These are phyloP conservation scores for Exophiala xenobiotica DNA, from an alignment of 2,329 filamentous ascomycete species.

Conservation along the genomic window DNA sequence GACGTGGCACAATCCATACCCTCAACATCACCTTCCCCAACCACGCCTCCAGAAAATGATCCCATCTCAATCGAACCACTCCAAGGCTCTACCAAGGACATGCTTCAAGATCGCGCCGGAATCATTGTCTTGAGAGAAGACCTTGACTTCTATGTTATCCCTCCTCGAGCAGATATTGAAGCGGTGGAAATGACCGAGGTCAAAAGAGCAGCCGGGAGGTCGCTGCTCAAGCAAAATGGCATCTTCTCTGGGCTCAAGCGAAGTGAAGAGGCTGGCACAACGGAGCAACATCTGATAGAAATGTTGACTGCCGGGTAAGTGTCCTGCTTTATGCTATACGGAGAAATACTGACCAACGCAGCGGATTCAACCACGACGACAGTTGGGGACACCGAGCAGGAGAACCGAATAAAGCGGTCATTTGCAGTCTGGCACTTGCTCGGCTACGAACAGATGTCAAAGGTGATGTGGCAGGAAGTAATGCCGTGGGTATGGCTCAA, in stretches of 20 bases:
- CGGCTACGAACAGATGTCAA: constrained; percentile 87
- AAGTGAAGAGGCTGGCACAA: constrained; percentile 93
- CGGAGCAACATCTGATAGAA: constrained; percentile 96
- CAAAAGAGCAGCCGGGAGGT: constrained; percentile 84
- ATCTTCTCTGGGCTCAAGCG: constrained; percentile 95
- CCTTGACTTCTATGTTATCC: constrained; percentile 95
- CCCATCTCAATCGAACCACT: constrained; percentile 71
- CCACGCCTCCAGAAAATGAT: constrained; percentile 59
- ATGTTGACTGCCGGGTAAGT: constrained; percentile 97
- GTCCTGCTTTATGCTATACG: neutral
- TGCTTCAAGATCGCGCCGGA: constrained; percentile 83
- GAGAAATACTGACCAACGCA: constrained; percentile 40
- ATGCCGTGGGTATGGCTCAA: constrained; percentile 94
- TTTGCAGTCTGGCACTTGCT: constrained; percentile 92
- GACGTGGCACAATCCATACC: constrained; percentile 95
- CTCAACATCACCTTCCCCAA: constrained; percentile 65
- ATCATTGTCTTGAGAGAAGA: constrained; percentile 97
- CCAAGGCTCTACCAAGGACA: constrained; percentile 67
- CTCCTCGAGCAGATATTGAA: constrained; percentile 77
- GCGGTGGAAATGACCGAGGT: constrained; percentile 92
- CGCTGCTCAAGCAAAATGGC: constrained; percentile 83
- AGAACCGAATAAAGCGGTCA: constrained; percentile 96
- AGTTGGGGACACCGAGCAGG: constrained; percentile 95
- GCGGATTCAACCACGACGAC: constrained; percentile 95
- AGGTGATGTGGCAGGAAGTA: constrained; percentile 70